A percentile compares a stretch with the other conserved stretches of the same genome.
Evolutionary conservation across 2,329 filamentous ascomycete genomes (phyloP).

Genomic region (Penicillium frequentans): DNA sequence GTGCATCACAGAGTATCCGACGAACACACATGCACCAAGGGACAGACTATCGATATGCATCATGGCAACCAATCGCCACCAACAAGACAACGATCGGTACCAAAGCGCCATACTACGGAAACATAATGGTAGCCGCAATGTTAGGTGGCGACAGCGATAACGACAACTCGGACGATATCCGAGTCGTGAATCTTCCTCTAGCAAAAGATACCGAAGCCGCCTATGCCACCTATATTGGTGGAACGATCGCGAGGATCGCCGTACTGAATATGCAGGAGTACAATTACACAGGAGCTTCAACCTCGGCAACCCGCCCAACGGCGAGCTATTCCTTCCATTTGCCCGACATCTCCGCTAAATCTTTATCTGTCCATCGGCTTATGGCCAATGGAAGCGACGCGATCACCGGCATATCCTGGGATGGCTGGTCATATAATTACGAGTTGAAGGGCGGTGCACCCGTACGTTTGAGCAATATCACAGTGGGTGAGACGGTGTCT

Average conservation of each 20-base stretch:
- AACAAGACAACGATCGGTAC: slow-evolving; percentile 54
- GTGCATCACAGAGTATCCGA: slow-evolving; percentile 56
- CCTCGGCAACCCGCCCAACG: slow-evolving; percentile 30
- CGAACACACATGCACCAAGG: slow-evolving; percentile 66
- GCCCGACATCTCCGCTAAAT: slow-evolving; percentile 18
- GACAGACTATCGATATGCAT: slow-evolving; percentile 61
- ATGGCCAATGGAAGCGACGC: slow-evolving; percentile 65
- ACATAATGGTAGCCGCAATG: slow-evolving; percentile 59
- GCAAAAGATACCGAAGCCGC: slow-evolving; percentile 47
- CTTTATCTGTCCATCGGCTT: slow-evolving; percentile 49
- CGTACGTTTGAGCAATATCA: slow-evolving; percentile 57
- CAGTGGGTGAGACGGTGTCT: slow-evolving; percentile 47
- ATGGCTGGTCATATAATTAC: slow-evolving; percentile 62
- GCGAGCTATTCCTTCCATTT: slow-evolving; percentile 27
- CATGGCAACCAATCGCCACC: slow-evolving; percentile 61
- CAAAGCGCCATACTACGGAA: slow-evolving; percentile 65
- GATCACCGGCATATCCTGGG: slow-evolving; percentile 61
- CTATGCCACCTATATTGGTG: slow-evolving; percentile 56
- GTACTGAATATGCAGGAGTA: slow-evolving; percentile 61
- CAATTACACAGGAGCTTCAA: slow-evolving; percentile 56
- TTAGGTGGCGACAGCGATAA: slow-evolving; percentile 28
- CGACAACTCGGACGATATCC: slow-evolving; percentile 42
- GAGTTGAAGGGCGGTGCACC: slow-evolving; percentile 58
- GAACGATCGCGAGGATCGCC: slow-evolving; percentile 49
- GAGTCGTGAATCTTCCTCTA: slow-evolving; percentile 52